These are phyloP conservation scores for Eutrema heterophyllum DNA, from an alignment of 345 rosid genomes.

Conservation along the genomic window DNA sequence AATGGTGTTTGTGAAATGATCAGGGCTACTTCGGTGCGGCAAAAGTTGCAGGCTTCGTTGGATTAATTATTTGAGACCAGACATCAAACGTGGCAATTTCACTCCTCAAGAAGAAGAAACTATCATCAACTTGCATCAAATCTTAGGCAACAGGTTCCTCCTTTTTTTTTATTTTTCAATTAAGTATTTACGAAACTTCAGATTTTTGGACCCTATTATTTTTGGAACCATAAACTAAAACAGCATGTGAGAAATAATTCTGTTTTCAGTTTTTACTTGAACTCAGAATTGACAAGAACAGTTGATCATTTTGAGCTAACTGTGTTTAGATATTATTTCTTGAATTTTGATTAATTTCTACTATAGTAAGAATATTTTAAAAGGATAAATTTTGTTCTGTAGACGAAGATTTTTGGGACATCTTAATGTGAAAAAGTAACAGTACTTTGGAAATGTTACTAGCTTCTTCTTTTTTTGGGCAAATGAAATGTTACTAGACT, in stretches of 20 bases:
- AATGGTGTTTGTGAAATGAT: conserved; percentile 15
- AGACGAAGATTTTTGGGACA: background rate
- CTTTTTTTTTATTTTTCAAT: background rate
- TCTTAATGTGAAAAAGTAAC: background rate
- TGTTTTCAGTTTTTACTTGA: background rate
- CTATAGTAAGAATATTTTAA: no score
- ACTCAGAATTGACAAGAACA: background rate
- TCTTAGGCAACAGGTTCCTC: conserved; percentile 49
- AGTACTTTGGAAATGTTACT: background rate
- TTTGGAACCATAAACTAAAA: background rate
- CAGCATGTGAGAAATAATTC: background rate
- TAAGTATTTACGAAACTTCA: background rate
- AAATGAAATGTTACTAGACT: background rate
- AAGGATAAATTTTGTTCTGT: background rate
- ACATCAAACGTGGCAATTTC: conserved; percentile 54
- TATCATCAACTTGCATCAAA: conserved; percentile 38
- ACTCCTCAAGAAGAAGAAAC: conserved; percentile 43
- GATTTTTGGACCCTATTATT: background rate
- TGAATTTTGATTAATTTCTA: background rate
- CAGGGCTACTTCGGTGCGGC: conserved; percentile 53
- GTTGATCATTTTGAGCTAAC: background rate
- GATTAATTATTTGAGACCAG: conserved; percentile 60
- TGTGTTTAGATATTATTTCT: background rate
- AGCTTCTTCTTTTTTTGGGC: background rate
- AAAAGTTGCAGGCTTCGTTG: conserved; percentile 77